Evolutionary conservation across 139 green algal species (phyloP), one percentile per base, ranked within the genome.

Genomic region (Pycnococcus provasolii): DNA sequence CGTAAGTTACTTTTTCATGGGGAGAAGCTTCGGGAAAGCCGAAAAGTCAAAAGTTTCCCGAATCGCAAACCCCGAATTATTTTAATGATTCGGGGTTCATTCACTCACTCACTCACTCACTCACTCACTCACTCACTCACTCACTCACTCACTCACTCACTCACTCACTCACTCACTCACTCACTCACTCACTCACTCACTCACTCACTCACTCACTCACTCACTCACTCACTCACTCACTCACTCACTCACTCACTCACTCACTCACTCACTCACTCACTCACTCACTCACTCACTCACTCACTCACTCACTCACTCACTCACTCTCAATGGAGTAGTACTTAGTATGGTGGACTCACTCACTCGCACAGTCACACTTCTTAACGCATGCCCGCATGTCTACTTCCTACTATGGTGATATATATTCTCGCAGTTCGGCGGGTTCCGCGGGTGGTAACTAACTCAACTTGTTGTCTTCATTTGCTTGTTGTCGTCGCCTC

Each of bases 251-350:
- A 66, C 60, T 66, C 60, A 26, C 26, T 26, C 26, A n/a, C n/a
- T n/a, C n/a, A 26, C 26, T 26, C 26, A 55, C 60, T 66, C 60
- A 66, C 60, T 55, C 60, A 66, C 43, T 66, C 43, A 66, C 60
- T 66, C 60, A 66, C 60, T 66, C 60, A 54, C 60, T 66, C 60
- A 66, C 60, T 66, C 60, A 54, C 60, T 66, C 60, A 53, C 60
- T 66, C 60, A 66, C 60, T 66, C 60, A 66, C 60, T 66, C 60
- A 53, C 2, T 66, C 60, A 54, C 60, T 66, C 60, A 66, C 60
- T 66, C 60, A 66, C 60, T 66, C 60, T n/a, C n/a, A n/a, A n/a
- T n/a, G n/a, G n/a, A n/a, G n/a, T n/a, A n/a, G n/a, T n/a, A n/a
- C n/a, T n/a, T n/a, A n/a, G n/a, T n/a, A 66, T 26, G 26, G 26